Conservation (phyloP, 345 rosid species). For the Gossypium bickii region DNA sequence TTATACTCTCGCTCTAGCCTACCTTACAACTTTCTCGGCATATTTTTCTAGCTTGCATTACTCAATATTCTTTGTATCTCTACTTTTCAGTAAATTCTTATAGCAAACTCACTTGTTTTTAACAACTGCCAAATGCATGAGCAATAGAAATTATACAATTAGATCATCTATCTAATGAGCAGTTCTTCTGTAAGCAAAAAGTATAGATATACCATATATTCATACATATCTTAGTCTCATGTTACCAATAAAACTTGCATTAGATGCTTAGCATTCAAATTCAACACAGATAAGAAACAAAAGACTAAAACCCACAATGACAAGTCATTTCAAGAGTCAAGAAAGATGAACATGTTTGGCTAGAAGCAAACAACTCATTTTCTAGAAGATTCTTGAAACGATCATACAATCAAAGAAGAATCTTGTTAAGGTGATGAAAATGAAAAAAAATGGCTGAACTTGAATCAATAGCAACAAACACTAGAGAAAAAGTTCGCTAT, state of each 20-base stretch:
- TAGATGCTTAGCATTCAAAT: background rate
- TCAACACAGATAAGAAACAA: background rate
- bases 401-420: background rate
- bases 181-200: background rate
- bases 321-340: background rate
- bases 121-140: background rate
- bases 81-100: background rate
- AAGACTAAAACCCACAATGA: background rate
- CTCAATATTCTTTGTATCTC: background rate
- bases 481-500: background rate
- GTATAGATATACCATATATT: background rate
- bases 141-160: background rate
- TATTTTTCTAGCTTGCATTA: background rate
- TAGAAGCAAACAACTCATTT: background rate
- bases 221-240: background rate
- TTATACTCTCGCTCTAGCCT: background rate
- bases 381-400: background rate
- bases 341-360: background rate
- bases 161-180: background rate
- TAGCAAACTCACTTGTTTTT: background rate
- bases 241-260: background rate
- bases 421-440: background rate
- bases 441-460: background rate
- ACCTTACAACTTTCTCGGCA: background rate
- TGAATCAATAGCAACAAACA: background rate